Percentiles rank a stretch among this genome's conserved stretches.
These are phyloP conservation scores for Salisapilia sapeloensis DNA, from an alignment of 352 stramenopile genomes.

Conservation along the genomic window DNA sequence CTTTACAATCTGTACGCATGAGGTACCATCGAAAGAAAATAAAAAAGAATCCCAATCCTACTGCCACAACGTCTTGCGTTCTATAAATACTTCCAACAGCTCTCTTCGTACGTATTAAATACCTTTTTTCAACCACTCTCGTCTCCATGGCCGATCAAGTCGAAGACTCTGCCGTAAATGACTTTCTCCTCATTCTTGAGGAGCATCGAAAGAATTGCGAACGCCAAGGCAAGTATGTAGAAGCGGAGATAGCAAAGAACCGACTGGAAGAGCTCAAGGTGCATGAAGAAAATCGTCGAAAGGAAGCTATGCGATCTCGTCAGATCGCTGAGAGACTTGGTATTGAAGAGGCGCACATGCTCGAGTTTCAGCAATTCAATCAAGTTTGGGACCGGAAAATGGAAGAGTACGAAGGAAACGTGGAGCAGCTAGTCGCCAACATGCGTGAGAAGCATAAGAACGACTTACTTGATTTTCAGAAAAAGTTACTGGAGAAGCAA, in stretches of 20 bases:
- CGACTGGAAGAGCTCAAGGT: conserved; percentile 92
- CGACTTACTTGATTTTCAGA: conserved; percentile 87
- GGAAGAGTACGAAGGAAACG: conserved; percentile 88
- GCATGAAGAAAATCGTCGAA: conserved; percentile 89
- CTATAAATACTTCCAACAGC: too few species aligned
- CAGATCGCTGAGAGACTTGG: conserved; percentile 90
- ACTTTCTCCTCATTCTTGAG: conserved; percentile 84
- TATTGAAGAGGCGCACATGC: conserved; percentile 95
- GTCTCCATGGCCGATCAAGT: conserved; percentile 26
- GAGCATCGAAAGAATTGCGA: conserved; percentile 96
- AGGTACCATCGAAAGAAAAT: too few species aligned
- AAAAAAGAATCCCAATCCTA: too few species aligned
- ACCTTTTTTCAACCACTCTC: not conserved
- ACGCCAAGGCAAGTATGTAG: conserved; percentile 93
- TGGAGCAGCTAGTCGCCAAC: conserved; percentile 76
- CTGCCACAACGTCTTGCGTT: too few species aligned
- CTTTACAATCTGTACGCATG: not conserved
- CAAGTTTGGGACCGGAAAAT: conserved; percentile 93
- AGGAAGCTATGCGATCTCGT: conserved; percentile 89
- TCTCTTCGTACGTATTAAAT: not conserved
- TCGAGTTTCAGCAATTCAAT: conserved; percentile 97
- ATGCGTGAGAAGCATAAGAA: conserved; percentile 83
- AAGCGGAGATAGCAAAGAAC: conserved; percentile 94
- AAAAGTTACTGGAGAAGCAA: conserved; percentile 83
- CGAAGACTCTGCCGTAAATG: conserved; percentile 65